These are phyloP conservation scores for Pythium sp. DNA, from an alignment of 352 stramenopile genomes.

Conservation along the genomic window DNA sequence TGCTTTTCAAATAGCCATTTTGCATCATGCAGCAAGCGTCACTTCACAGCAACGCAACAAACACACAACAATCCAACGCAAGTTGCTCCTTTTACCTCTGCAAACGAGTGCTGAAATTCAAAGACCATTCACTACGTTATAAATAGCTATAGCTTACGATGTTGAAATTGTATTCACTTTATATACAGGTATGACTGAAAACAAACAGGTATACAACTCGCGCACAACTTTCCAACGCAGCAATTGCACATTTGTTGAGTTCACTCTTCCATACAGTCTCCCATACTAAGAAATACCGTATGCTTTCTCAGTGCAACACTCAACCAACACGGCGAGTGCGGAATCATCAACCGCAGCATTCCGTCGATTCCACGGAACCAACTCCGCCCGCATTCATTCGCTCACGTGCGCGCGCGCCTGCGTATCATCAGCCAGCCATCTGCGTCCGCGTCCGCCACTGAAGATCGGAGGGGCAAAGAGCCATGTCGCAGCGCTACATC, in stretches of 20 bases:
- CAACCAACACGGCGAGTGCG: neutral
- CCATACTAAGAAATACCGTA: neutral
- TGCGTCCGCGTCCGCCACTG: neutral
- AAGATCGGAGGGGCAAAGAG: neutral
- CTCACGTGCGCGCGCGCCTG: neutral
- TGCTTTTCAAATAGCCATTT: too few relatives aligned
- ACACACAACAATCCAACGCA: neutral
- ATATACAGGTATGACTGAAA: neutral
- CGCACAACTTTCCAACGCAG: neutral
- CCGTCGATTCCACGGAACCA: slow-evolving; percentile 1
- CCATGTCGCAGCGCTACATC: slow-evolving; percentile 48
- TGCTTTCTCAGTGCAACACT: neutral
- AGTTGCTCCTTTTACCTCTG: neutral
- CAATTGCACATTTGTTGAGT: neutral
- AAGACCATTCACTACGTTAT: too few relatives aligned
- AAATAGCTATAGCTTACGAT: too few relatives aligned
- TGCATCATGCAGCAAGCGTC: neutral
- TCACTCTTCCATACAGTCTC: neutral
- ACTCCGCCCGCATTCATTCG: neutral
- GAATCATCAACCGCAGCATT: neutral
- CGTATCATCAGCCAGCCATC: neutral
- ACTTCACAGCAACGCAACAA: too few relatives aligned
- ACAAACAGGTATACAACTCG: neutral
- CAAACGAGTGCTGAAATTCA: neutral
- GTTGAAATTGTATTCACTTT: neutral